phyloP scores from a whole-genome alignment of 176 grass and related monocot species.

The Bothriochloa decipiens region DNA sequence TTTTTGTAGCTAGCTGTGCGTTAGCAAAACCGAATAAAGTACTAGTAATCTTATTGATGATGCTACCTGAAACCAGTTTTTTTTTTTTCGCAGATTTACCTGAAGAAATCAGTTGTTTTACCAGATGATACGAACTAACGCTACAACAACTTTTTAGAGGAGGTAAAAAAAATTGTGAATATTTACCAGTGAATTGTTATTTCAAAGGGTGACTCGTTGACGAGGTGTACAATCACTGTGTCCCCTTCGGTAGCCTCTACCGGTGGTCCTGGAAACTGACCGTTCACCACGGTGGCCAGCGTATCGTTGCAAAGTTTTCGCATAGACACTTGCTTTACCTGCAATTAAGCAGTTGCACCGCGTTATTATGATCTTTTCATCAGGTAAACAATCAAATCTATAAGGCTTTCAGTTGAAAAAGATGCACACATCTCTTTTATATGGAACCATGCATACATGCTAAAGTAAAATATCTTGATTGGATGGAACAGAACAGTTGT shows the following conservation, averaged over 20 bases:
- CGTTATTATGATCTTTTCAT: not conserved
- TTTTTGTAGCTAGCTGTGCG: no score
- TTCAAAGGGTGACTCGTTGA: not conserved
- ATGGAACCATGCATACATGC: not conserved
- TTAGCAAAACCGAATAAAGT: no score
- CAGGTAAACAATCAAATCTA: not conserved
- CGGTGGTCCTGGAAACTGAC: conserved; percentile 32
- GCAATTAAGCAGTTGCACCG: not conserved
- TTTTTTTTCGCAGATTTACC: no score
- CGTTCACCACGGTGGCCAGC: conserved; percentile 43
- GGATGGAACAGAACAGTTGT: not conserved
- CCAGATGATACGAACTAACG: no score
- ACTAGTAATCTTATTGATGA: no score
- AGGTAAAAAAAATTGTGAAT: no score
- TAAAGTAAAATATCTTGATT: not conserved
- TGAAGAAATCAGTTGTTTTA: no score
- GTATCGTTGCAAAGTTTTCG: conserved; percentile 44
- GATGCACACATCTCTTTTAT: not conserved
- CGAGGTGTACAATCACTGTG: conserved; percentile 39
- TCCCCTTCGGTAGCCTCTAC: conserved; percentile 34
- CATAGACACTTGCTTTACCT: not conserved
- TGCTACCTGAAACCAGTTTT: no score
- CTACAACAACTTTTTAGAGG: no score
- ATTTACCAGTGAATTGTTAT: conserved; percentile 43
- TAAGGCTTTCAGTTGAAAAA: not conserved